phyloP scores from a whole-genome alignment of 768 basidiomycete species.

The Chalciporus sphaerocephalus region DNA sequence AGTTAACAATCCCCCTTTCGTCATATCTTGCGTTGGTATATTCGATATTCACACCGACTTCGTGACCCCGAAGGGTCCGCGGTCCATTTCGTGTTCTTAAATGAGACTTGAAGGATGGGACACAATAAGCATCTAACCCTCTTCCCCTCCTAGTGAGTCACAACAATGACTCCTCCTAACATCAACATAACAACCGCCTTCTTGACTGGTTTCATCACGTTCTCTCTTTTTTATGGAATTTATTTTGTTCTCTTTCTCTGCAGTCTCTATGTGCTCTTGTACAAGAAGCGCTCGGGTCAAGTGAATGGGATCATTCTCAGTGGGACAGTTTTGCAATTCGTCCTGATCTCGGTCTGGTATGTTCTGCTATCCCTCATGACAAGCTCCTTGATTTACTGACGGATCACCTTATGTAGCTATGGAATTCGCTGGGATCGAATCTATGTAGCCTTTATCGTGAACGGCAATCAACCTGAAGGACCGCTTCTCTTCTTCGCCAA shows the following conservation, averaged over 20 bases:
- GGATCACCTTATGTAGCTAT: not conserved
- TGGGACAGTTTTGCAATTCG: constrained; percentile 5
- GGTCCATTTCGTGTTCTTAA: too few species aligned
- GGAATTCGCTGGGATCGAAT: constrained; percentile 3
- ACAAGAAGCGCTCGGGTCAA: not conserved
- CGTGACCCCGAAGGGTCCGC: too few species aligned
- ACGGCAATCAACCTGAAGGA: not conserved
- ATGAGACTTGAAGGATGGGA: too few species aligned
- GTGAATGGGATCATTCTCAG: not conserved
- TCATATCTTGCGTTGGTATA: too few species aligned
- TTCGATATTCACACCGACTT: too few species aligned
- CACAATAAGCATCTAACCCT: too few species aligned
- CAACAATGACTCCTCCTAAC: not conserved
- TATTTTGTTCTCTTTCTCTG: constrained; percentile 8
- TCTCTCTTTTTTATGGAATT: constrained; percentile 8
- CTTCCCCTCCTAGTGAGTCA: not conserved
- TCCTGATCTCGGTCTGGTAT: constrained; percentile 7
- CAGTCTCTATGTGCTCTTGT: constrained; percentile 5
- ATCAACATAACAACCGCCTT: constrained; percentile 7
- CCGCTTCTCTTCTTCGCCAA: constrained; percentile 2
- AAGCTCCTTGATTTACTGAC: too few species aligned
- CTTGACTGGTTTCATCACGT: constrained; percentile 6
- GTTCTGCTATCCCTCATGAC: not conserved
- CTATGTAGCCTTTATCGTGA: constrained; percentile 7
- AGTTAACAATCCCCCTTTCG: too few species aligned